Percentiles rank a stretch among this genome's conserved stretches.
These are phyloP conservation scores for Fraxinus greggii DNA, from an alignment of 305 asterid genomes.

Conservation along the genomic window DNA sequence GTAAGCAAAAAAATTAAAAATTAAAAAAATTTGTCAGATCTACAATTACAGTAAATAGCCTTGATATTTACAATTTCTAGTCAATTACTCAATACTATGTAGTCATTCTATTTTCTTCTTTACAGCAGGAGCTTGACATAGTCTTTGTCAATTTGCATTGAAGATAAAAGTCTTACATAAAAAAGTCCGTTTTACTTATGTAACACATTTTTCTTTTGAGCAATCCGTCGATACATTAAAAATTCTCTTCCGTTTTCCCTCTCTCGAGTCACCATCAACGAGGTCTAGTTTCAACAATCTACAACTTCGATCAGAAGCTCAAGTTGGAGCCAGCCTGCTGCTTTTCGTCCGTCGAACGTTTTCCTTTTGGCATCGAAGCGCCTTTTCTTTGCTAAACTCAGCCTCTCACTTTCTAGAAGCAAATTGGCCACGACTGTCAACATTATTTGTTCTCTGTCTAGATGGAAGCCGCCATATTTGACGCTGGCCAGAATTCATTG, in stretches of 20 bases:
- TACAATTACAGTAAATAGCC: background rate
- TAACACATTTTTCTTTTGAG: background rate
- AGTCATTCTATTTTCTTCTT: background rate
- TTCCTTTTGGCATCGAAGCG: background rate
- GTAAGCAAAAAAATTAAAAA: background rate
- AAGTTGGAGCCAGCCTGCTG: background rate
- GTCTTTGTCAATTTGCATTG: background rate
- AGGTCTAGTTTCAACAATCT: background rate
- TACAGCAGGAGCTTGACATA: background rate
- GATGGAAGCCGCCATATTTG: background rate
- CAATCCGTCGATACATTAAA: background rate
- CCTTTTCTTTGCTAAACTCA: background rate
- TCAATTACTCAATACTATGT: background rate
- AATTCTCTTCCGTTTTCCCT: background rate
- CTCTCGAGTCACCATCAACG: background rate
- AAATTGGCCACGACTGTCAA: background rate
- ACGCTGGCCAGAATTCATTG: background rate
- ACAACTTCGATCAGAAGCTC: background rate
- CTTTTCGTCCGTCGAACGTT: background rate
- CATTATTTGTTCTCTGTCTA: background rate
- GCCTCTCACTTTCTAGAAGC: background rate
- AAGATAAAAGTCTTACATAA: no score
- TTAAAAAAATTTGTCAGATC: background rate
- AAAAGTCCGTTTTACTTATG: background rate
- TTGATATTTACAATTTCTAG: background rate